Conservation (phyloP, 176 grass and related monocot genomes). For the Rhynchospora tenuis region DNA sequence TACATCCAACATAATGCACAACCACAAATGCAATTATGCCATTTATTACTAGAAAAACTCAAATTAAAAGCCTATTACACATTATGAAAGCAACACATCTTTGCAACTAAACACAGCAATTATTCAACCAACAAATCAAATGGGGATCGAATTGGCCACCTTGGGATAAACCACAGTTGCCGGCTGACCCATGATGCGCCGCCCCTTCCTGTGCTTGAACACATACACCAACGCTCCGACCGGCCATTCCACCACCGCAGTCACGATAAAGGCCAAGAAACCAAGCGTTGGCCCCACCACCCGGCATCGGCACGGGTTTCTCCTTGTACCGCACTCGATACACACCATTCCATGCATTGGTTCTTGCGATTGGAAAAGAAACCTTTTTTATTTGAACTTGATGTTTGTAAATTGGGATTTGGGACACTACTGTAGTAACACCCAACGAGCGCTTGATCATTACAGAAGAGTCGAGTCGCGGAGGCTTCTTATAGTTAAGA, state of each 20-base stretch:
- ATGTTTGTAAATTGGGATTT: background rate
- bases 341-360: constrained; percentile 31
- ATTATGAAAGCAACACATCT: too few species aligned
- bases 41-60: background rate
- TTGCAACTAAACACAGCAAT: background rate
- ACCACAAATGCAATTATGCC: background rate
- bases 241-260: constrained; percentile 75
- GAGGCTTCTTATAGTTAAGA: background rate
- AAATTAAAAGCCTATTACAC: background rate
- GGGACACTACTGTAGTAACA: too few species aligned
- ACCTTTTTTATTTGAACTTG: background rate
- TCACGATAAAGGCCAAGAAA: constrained; percentile 67
- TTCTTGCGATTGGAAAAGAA: background rate
- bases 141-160: constrained; percentile 51
- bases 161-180: constrained; percentile 68
- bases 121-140: constrained; percentile 21
- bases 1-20: background rate
- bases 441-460: background rate
- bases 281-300: constrained; percentile 80
- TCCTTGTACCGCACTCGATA: constrained; percentile 77
- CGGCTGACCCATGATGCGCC: constrained; percentile 90
- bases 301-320: constrained; percentile 92
- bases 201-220: constrained; percentile 75
- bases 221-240: constrained; percentile 74
- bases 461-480: background rate